These are phyloP conservation scores for Sherardia arvensis DNA, from an alignment of 257 asterid genomes.

Conservation along the genomic window DNA sequence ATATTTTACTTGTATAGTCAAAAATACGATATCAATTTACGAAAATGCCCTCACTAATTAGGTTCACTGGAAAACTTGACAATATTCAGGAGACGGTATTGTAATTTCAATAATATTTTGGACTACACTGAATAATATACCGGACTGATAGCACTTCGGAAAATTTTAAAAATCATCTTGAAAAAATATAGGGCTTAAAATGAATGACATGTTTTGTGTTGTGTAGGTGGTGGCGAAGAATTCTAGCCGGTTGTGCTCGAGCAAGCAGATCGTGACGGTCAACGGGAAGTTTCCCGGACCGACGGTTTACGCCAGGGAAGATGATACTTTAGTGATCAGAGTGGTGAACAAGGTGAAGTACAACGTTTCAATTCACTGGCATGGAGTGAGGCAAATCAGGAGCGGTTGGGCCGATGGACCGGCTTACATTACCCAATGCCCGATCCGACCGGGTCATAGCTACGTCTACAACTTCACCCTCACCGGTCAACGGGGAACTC, in stretches of 20 bases:
- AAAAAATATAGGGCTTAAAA: too few relatives aligned
- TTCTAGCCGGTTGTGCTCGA: conserved; percentile 49
- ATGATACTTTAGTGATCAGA: conserved; percentile 49
- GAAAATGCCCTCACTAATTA: too few relatives aligned
- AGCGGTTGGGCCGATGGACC: conserved; percentile 99
- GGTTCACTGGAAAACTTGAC: too few relatives aligned
- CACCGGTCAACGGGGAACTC: conserved; percentile 90
- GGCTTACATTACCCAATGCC: conserved; percentile 89
- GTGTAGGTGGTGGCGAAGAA: conserved; percentile 68
- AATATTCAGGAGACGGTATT: too few relatives aligned
- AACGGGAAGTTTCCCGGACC: conserved; percentile 85
- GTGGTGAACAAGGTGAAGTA: conserved; percentile 81
- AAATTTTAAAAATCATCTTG: too few relatives aligned
- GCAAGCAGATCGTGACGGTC: conserved; percentile 62
- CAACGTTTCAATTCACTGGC: conserved; percentile 88
- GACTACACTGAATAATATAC: too few relatives aligned
- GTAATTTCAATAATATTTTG: too few relatives aligned
- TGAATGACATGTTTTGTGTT: background rate
- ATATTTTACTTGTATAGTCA: too few relatives aligned
- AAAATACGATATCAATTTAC: too few relatives aligned
- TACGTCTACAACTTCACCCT: conserved; percentile 71
- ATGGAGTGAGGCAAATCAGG: conserved; percentile 68
- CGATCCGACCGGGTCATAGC: conserved; percentile 66
- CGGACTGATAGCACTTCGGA: too few relatives aligned
- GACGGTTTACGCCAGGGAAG: conserved; percentile 81